Conservation (phyloP, 2,329 filamentous ascomycete species). For the Xylariomycetidae sp. region DNA sequence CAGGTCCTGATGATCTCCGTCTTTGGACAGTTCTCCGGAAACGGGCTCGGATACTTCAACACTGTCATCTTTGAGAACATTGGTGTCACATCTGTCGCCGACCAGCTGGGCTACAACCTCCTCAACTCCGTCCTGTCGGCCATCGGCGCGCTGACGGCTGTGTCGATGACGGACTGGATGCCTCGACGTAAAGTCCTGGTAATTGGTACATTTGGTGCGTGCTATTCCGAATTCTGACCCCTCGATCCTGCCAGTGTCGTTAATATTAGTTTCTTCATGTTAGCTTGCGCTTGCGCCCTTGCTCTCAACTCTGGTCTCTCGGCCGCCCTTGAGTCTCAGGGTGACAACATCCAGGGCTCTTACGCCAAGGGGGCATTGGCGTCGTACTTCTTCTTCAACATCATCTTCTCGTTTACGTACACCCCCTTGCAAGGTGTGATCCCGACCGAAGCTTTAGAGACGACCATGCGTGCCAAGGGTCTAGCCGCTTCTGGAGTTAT, state of each 20-base stretch:
- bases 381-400: constrained; percentile 45
- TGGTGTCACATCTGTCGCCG: constrained; percentile 29
- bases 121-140: constrained; percentile 42
- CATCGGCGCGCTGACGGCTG: constrained; percentile 39
- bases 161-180: constrained; percentile 40
- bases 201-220: constrained; percentile 34
- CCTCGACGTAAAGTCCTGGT: constrained; percentile 42
- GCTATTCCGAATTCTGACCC: constrained; percentile 4
- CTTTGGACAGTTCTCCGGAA: constrained; percentile 47
- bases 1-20: constrained; percentile 47
- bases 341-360: constrained; percentile 26
- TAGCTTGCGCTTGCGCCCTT: constrained; percentile 35
- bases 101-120: constrained; percentile 42
- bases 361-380: constrained; percentile 40
- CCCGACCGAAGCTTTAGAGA: constrained; percentile 43
- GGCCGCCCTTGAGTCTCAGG: constrained; percentile 27
- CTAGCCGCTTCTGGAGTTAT: constrained; percentile 40
- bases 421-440: constrained; percentile 45
- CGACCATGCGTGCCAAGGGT: constrained; percentile 44
- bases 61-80: constrained; percentile 40
- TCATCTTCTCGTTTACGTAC: constrained; percentile 46
- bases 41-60: constrained; percentile 48
- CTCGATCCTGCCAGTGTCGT: not conserved
- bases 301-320: constrained; percentile 43
- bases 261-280: constrained; percentile 6